Evolutionary conservation across 2,329 filamentous ascomycete species (phyloP), one percentile per base, ranked within the genome.

Genomic region (Lachnellula willkommii): DNA sequence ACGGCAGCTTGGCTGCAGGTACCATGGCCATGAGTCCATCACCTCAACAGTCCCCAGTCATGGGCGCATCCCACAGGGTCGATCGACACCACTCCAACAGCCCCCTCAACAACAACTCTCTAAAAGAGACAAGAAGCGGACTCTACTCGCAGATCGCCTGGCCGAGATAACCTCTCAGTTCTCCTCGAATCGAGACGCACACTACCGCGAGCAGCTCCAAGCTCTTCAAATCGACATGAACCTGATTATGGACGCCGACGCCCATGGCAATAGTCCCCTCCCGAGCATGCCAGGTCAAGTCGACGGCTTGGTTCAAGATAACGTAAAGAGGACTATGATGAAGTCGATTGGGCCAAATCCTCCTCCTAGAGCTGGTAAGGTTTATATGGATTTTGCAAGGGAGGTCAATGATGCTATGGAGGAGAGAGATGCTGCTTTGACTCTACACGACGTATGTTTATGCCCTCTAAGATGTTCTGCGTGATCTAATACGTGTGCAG

Each of bases 181-280:
- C 73, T 83, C 84, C 61, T 82, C 87, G 60, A 91, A 95, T 68
- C 83, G 89, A 62, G 90, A 96, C 71, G 78, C 82, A 60, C 85
- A 90, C 66, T 97, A 95, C 72, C 85, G 92, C 60, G 89, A 94
- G 63, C 90, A 96, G 72, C 81, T 96, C 2, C 87, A 94, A 67
- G 90, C 90, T 63, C 84, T 96, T n/a, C 92, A 96, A 73, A 85
- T 90, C 62, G 92, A 96, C 71, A 91, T 92, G 74, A 89, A 83
- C 56, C 80, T 95, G 47, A 90, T 96, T 63, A 85, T 90, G 71
- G 85, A 89, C 64, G 89, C 94, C 52, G 88, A 96, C 67, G 88
- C 89, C 1, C 95, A 95, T 70, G 78, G 80, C 52, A 78, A 84
- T 58, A 81, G 83, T 58, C 84, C 89, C 49, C 78, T 96, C 47